phyloP scores from a whole-genome alignment of 345 rosid species.

The Toxicodendron radicans region DNA sequence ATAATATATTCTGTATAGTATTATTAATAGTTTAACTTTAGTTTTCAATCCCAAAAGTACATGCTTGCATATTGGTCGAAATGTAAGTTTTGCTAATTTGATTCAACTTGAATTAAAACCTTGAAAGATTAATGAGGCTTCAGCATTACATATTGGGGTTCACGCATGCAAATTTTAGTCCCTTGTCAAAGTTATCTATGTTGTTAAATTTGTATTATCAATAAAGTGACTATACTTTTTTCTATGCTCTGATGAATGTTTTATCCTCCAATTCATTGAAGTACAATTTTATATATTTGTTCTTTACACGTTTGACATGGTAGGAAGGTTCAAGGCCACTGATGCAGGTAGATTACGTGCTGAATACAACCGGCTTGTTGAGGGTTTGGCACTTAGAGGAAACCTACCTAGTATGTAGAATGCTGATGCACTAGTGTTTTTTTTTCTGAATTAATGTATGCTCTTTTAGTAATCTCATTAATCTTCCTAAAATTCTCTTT shows the following conservation, averaged over 20 bases:
- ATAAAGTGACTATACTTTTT: conserved; percentile 11
- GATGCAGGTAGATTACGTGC: conserved; percentile 92
- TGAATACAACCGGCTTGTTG: conserved; percentile 90
- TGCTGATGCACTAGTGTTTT: neutral
- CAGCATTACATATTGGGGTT: neutral
- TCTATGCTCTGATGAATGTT: conserved; percentile 14
- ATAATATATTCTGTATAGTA: neutral
- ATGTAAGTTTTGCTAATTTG: neutral
- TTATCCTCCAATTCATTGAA: conserved; percentile 8
- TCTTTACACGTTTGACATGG: conserved; percentile 54
- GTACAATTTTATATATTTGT: conserved; percentile 31
- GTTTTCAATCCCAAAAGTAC: neutral
- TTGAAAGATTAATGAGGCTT: neutral
- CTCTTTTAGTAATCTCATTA: conserved; percentile 2
- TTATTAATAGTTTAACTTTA: no score
- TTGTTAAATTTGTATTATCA: neutral
- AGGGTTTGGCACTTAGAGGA: conserved; percentile 93
- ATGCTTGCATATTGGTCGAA: neutral
- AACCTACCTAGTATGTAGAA: conserved; percentile 67
- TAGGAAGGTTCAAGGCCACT: conserved; percentile 99
- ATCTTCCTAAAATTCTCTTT: neutral
- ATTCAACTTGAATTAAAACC: neutral
- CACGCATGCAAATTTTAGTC: neutral
- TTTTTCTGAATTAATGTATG: neutral
- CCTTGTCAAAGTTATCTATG: neutral